phyloP scores from a whole-genome alignment of 139 green algal species.

The Ostreobium quekettii region DNA sequence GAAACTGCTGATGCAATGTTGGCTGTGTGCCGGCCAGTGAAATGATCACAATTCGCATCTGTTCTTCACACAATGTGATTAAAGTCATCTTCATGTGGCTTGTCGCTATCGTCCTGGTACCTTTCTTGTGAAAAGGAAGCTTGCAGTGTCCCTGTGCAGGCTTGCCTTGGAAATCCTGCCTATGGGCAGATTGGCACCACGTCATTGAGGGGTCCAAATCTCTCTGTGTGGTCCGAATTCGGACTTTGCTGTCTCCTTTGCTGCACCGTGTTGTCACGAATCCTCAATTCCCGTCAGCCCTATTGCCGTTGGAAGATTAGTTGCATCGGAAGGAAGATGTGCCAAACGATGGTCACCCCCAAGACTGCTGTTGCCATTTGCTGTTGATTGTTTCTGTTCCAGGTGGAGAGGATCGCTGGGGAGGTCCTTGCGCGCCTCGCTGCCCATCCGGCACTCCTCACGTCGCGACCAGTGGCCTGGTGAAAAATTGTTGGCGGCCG shows the following conservation, averaged over 20 bases:
- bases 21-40: not conserved
- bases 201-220: not conserved
- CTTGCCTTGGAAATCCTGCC: no score
- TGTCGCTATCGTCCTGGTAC: no score
- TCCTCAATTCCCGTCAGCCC: no score
- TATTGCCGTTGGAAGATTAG: not conserved
- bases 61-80: no score
- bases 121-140: no score
- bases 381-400: not conserved
- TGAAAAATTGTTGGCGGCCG: no score
- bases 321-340: not conserved
- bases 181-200: no score
- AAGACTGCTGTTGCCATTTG: not conserved
- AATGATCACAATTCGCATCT: not conserved
- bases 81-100: no score
- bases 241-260: not conserved
- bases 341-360: not conserved
- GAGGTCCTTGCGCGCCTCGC: constrained; percentile 54
- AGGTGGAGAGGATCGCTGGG: constrained; percentile 55
- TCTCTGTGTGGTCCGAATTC: not conserved
- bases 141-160: no score
- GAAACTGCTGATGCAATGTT: not conserved
- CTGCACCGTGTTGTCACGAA: not conserved
- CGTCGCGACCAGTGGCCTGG: no score
- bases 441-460: constrained; percentile 37